Evolutionary conservation across 176 grass and related monocot species (phyloP).

Genomic region (Eragrostis curvula): DNA sequence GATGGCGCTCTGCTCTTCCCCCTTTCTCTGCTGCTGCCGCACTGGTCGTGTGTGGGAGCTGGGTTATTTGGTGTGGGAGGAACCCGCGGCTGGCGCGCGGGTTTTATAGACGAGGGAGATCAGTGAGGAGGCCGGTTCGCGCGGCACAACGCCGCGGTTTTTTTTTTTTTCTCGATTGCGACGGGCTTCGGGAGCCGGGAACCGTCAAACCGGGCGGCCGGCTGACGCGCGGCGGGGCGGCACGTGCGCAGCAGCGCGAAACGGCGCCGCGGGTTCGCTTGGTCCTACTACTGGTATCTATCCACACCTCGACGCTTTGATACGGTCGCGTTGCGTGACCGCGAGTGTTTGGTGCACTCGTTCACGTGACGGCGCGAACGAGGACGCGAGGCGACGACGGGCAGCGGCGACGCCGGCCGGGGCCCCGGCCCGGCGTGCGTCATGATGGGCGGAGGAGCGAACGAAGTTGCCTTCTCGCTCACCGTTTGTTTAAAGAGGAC

Average conservation of each 20-base stretch:
- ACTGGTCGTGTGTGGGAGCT: neutral
- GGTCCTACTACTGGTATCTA: too few species aligned
- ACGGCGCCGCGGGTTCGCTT: constrained; percentile 7
- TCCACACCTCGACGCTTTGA: too few species aligned
- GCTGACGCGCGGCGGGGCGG: neutral
- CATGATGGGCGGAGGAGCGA: neutral
- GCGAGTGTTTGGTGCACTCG: neutral
- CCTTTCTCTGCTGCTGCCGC: neutral
- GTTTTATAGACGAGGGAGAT: constrained; percentile 15
- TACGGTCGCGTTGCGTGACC: neutral
- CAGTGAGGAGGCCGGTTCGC: too few species aligned
- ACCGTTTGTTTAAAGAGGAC: neutral
- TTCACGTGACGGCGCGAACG: neutral
- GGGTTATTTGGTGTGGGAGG: neutral
- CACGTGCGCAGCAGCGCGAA: constrained; percentile 24
- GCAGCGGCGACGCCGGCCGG: too few species aligned
- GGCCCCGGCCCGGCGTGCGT: too few species aligned
- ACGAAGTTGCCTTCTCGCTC: neutral
- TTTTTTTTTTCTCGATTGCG: neutral
- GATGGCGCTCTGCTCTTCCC: constrained; percentile 31
- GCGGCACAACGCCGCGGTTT: neutral
- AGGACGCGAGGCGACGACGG: too few species aligned
- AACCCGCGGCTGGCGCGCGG: neutral
- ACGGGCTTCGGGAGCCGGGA: neutral
- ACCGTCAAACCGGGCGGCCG: neutral